Percentiles rank a stretch among this genome's conserved stretches.
phyloP scores from a whole-genome alignment of 2,329 filamentous ascomycete genomes.

The Aspergillus tamarii region DNA sequence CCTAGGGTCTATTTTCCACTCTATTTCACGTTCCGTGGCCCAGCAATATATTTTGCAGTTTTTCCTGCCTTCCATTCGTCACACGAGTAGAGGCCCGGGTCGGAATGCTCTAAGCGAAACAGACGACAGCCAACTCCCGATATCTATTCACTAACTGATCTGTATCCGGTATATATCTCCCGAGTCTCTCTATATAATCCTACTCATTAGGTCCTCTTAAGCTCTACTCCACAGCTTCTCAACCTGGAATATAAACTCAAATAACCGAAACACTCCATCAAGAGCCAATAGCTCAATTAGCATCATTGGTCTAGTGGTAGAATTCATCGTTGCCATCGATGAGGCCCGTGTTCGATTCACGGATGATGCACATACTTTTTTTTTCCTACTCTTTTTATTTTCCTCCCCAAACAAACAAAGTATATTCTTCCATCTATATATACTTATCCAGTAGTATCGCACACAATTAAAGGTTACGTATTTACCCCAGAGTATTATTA shows the following conservation, averaged over 20 bases:
- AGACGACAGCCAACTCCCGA: too few relatives aligned
- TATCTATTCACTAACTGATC: too few relatives aligned
- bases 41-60: slow-evolving; percentile 13
- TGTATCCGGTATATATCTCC: too few relatives aligned
- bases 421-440: not conserved
- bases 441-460: too few relatives aligned
- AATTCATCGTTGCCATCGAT: slow-evolving; percentile 52
- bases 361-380: slow-evolving; percentile 43
- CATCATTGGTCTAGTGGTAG: slow-evolving; percentile 52
- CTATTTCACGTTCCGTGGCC: not conserved
- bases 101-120: slow-evolving; percentile 18
- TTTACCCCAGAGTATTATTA: too few relatives aligned
- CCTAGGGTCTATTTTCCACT: not conserved
- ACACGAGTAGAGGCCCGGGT: slow-evolving; percentile 20
- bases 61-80: slow-evolving; percentile 18
- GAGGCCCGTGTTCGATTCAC: slow-evolving; percentile 53
- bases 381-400: slow-evolving; percentile 22
- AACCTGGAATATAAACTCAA: not conserved
- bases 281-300: slow-evolving; percentile 19
- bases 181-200: too few relatives aligned
- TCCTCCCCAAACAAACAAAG: not conserved
- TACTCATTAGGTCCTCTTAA: too few relatives aligned
- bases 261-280: fast-evolving
- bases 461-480: too few relatives aligned
- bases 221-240: too few relatives aligned